Evolutionary conservation across 1,284 basidiomycete genomes (phyloP), one percentile per base, ranked within the genome.

Genomic region (Ceratobasidium sp.): DNA sequence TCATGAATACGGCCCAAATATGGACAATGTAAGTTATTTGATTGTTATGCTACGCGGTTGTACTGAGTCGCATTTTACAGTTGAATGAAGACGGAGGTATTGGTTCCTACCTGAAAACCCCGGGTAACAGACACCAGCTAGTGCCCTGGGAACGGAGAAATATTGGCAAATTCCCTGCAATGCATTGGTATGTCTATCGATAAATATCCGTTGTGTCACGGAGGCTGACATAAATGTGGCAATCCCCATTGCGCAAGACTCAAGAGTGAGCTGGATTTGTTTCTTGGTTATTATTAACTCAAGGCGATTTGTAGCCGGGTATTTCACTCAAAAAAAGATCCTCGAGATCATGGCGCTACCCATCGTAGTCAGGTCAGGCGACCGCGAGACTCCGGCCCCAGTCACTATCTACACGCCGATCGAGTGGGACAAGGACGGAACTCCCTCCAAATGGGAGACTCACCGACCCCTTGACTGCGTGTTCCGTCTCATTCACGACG

Each of bases 401-500:
- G 77, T 83, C 37, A 74, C 82, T n/a, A 71, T 83, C 70, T 84
- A 77, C 77, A 83, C 82, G 3, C 78, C 80, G 22, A 65, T 69
- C 22, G 79, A 82, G 37, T 77, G 78, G 32, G 71, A 78, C 25
- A 69, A 57, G 1, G 76, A 57, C 22, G 17, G 17, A 1, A 19
- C 17, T 32, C 64, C 64, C 64, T 49, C 22, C 22, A 29, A 15
- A 44, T 22, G 57, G 65, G 81, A 54, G 71, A 0, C 61, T 67
- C 22, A n/a, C n/a, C n/a, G 34, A 6, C 61, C 40, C 80, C 29
- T 80, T 52, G 46, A 66, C n/a, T 37, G 68, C 40, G 44, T 78
- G 13, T 81, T 80, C 65, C 78, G 77, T n/a, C 76, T 83, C 19
- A 80, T 83, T 29, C 82, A 82, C 68, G 82, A 84, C 37, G 79